Evolutionary conservation across 805 yeast species (phyloP).

Genomic region (Huiozyma naganishii): DNA sequence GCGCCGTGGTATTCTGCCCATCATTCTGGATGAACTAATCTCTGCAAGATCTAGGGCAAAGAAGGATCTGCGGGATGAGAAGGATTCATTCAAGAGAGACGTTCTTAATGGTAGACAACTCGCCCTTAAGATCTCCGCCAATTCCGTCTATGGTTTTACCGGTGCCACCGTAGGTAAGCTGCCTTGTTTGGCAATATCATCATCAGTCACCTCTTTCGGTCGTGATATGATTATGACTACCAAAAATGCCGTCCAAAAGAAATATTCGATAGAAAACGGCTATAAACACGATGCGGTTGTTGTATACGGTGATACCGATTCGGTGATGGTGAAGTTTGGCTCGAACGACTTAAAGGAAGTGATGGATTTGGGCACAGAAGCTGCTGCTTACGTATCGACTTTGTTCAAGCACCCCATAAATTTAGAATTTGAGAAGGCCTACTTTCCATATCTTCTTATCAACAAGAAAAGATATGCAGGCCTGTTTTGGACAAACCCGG

Average conservation of each 20-base stretch:
- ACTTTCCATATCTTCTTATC: constrained; percentile 85
- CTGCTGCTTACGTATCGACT: constrained; percentile 78
- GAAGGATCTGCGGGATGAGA: constrained; percentile 79
- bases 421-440: constrained; percentile 92
- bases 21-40: constrained; percentile 78
- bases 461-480: constrained; percentile 98
- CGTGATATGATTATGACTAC: constrained; percentile 94
- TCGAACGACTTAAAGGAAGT: constrained; percentile 65
- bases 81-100: constrained; percentile 86
- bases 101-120: constrained; percentile 95
- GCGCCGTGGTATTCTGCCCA: constrained; percentile 83
- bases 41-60: constrained; percentile 91
- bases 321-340: constrained; percentile 98
- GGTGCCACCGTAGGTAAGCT: constrained; percentile 97
- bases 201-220: constrained; percentile 92
- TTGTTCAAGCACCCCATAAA: constrained; percentile 79
- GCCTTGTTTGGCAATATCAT: constrained; percentile 93
- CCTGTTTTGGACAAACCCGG: constrained; percentile 84
- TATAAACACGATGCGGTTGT: constrained; percentile 78
- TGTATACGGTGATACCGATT: constrained; percentile 97
- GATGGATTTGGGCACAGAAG: constrained; percentile 89
- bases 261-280: constrained; percentile 74
- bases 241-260: constrained; percentile 71
- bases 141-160: constrained; percentile 97
- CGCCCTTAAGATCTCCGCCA: constrained; percentile 93